Evolutionary conservation across 2,329 filamentous ascomycete species (phyloP), one percentile per base, ranked within the genome.

Genomic region (Nectriaceae sp.): DNA sequence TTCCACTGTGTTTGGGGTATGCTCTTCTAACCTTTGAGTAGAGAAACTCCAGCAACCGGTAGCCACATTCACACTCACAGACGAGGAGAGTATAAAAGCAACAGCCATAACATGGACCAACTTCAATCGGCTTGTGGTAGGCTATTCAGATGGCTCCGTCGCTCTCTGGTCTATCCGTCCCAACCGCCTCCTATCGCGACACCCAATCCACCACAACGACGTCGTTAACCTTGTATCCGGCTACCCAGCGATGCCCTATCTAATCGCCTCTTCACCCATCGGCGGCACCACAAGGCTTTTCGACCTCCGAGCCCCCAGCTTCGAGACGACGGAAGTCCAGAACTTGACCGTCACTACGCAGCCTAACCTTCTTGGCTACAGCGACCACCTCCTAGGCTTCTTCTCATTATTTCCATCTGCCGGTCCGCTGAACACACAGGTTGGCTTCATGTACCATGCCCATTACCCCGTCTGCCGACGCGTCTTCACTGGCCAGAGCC

Each of bases 151-250:
- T 50, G 81, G 81, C 24, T 79, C 76, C 18, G 68, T 84, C 29
- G 72, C 73, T 18, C 66, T 83, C 11, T 84, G 80, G 80, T 83
- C 80, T 11, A 58, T 84, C 36, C 69, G 70, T 33, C 80, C 80
- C 1, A 66, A 62, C 38, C 65, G 69, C 21, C 65, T 82, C 42
- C 67, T 84, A 21, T 75, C 75, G 36, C 75, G 80, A 3, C 74
- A 79, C 41, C 71, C 76, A 4, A 69, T 78, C n/a, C 80, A 84
- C 57, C 74, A 76, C 50, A 80, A 74, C 41, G 67, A 73, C 44
- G 70, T 84, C 4, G 70, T 83, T 50, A 78, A 83, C 55, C 72
- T 84, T 24, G 72, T 73, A 48, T 78, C 79, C 0, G 79, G 74
- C 18, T 83, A 80, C 53, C 81, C 81, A 4, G 79, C 80, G 1